phyloP scores from a whole-genome alignment of 208 protist species.

The Phytomonas serpens region DNA sequence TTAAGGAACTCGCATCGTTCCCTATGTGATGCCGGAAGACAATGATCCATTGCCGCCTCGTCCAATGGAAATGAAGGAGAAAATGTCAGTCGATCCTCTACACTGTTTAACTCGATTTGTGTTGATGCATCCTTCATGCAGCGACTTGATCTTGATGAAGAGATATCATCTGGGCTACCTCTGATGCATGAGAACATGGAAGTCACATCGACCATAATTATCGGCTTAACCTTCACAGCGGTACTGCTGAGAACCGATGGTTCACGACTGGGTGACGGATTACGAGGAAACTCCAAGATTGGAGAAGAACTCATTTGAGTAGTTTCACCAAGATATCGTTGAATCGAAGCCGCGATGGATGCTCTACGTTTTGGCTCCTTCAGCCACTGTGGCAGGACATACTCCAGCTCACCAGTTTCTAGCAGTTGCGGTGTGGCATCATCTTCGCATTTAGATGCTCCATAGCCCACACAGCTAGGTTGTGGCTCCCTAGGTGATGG shows the following conservation, averaged over 20 bases:
- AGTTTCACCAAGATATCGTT: background rate
- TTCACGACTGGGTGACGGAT: background rate
- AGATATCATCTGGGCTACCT: background rate
- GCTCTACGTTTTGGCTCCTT: background rate
- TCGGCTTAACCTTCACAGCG: constrained; percentile 9
- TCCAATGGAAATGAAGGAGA: background rate
- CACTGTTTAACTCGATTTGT: background rate
- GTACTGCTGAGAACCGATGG: background rate
- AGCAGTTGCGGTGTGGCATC: background rate
- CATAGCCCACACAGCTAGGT: background rate
- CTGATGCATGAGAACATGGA: constrained; percentile 18
- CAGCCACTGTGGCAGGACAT: background rate
- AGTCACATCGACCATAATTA: constrained; percentile 51
- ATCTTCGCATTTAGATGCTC: background rate
- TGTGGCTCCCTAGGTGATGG: background rate
- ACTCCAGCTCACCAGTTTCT: background rate
- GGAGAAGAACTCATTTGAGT: background rate
- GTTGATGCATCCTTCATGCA: background rate
- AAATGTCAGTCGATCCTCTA: background rate
- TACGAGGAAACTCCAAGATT: background rate
- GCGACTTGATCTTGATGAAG: background rate
- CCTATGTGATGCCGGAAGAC: background rate
- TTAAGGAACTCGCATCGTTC: background rate
- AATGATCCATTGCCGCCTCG: background rate
- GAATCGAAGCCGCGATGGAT: background rate